phyloP scores from a whole-genome alignment of 306 rosid genomes.

The Oemleria cerasiformis region DNA sequence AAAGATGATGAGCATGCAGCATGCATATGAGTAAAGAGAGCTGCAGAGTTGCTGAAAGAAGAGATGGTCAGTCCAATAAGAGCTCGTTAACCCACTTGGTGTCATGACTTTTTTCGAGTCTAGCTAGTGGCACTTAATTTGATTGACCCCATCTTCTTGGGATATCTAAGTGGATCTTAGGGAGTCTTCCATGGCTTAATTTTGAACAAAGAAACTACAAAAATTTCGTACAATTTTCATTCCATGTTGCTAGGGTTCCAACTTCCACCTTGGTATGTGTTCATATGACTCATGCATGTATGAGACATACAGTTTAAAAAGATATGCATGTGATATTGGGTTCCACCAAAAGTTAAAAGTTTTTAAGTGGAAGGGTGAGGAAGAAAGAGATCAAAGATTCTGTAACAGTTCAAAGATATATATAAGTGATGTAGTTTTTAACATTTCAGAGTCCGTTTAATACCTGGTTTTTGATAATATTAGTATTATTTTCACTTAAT shows the following conservation, averaged over 20 bases:
- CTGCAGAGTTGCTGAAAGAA: conserved; percentile 24
- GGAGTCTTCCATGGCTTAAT: conserved; percentile 49
- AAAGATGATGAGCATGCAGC: not conserved
- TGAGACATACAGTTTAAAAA: not conserved
- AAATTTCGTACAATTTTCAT: not conserved
- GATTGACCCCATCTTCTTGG: conserved; percentile 56
- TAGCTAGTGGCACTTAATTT: conserved; percentile 24
- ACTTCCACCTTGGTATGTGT: not conserved
- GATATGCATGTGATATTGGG: not conserved
- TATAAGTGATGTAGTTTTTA: too few relatives aligned
- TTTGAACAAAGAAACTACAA: conserved; percentile 10
- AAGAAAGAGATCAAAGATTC: conserved; percentile 8
- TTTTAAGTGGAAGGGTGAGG: not conserved
- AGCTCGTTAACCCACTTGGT: conserved; percentile 13
- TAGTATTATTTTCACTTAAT: too few relatives aligned
- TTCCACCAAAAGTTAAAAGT: conserved; percentile 2
- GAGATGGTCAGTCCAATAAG: conserved; percentile 21
- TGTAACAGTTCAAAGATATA: not conserved
- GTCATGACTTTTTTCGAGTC: conserved; percentile 16
- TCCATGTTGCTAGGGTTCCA: conserved; percentile 21
- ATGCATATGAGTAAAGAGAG: conserved; percentile 16
- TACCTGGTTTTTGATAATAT: too few relatives aligned
- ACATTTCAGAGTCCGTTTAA: too few relatives aligned
- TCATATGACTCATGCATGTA: not conserved
- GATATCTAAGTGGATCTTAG: conserved; percentile 41